These are phyloP conservation scores for Vigna nakashimae DNA, from an alignment of 306 rosid species.

Conservation along the genomic window DNA sequence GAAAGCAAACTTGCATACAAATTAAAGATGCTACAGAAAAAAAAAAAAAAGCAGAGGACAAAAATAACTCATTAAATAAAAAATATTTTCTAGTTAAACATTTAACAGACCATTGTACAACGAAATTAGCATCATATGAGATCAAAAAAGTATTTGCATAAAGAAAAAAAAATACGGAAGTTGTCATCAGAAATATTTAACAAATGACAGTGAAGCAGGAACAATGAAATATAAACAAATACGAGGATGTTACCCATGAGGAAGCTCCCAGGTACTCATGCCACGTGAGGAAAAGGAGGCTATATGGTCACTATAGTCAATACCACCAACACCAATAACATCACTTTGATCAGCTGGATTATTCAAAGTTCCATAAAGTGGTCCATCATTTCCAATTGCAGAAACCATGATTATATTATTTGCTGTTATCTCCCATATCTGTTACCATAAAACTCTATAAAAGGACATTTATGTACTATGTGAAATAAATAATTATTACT, in stretches of 20 bases:
- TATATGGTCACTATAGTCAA: constrained; percentile 96
- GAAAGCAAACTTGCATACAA: constrained; percentile 37
- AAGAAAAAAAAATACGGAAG: constrained; percentile 12
- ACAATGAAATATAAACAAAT: constrained; percentile 5
- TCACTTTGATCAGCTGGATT: constrained; percentile 99
- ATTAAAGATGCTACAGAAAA: constrained; percentile 1
- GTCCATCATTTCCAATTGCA: constrained; percentile 99
- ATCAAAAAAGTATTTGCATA: neutral
- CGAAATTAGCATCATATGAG: too few species aligned
- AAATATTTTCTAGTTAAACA: neutral
- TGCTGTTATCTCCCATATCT: constrained; percentile 99
- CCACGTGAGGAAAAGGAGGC: constrained; percentile 99
- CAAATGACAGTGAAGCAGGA: constrained; percentile 20
- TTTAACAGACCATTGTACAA: neutral
- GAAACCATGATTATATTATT: constrained; percentile 96
- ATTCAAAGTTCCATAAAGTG: constrained; percentile 95
- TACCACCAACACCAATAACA: constrained; percentile 97
- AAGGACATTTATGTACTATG: constrained; percentile 24
- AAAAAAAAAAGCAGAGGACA: neutral
- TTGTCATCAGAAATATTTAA: neutral
- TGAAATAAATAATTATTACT: constrained; percentile 11
- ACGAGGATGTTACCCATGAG: constrained; percentile 77
- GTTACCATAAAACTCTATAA: constrained; percentile 43
- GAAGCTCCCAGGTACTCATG: constrained; percentile 99
- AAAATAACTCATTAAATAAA: neutral